Conservation (phyloP, 768 basidiomycete species). For the Lanmaoa pseudosensibilis region DNA sequence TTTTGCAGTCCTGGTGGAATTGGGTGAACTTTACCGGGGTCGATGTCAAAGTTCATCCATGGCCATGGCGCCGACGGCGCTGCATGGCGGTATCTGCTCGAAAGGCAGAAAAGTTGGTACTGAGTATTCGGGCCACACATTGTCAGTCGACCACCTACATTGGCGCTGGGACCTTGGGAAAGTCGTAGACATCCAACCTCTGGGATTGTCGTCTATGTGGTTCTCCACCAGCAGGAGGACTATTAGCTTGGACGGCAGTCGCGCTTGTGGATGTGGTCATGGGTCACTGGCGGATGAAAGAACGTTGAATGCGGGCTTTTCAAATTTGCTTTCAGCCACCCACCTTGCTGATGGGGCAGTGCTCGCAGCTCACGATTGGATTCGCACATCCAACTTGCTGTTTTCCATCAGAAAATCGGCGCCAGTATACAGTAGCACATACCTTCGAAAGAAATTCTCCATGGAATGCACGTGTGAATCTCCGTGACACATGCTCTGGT, state of each 20-base stretch:
- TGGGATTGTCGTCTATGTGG: not conserved
- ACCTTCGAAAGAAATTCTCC: conserved; percentile 14
- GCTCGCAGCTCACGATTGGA: too few species aligned
- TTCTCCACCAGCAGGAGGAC: not conserved
- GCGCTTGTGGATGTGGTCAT: conserved; percentile 7
- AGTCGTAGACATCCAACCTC: not conserved
- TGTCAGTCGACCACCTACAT: conserved; percentile 14
- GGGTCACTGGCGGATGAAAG: not conserved
- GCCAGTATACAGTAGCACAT: not conserved
- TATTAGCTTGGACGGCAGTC: not conserved
- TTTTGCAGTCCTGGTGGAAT: not conserved
- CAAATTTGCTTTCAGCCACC: not conserved
- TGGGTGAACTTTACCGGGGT: conserved; percentile 1
- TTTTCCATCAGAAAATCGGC: conserved; percentile 18
- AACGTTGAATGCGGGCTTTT: not conserved
- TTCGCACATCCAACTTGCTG: not conserved
- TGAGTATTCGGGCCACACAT: not conserved
- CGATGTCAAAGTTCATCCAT: conserved; percentile 34
- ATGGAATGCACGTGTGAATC: conserved; percentile 11
- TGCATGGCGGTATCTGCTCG: conserved; percentile 34
- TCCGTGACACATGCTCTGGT: not conserved
- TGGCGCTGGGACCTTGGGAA: conserved; percentile 21
- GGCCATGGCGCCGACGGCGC: conserved; percentile 43
- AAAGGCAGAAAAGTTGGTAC: not conserved
- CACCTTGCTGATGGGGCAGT: not conserved